Base-by-base conservation (phyloP, 2,329 filamentous ascomycete genomes). In the Talaromyces funiculosus region DNA sequence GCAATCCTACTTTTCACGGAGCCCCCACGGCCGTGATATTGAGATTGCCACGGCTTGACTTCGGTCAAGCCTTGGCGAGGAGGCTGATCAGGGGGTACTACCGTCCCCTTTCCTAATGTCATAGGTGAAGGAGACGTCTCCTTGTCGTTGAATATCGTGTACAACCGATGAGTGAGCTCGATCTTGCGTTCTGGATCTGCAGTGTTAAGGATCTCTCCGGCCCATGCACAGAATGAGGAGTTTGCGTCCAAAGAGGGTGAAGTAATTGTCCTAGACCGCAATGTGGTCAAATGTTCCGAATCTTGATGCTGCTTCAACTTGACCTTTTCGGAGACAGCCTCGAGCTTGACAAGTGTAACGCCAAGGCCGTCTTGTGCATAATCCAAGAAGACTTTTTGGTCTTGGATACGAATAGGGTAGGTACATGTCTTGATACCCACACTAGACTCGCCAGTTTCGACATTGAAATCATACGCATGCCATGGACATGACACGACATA, bases 391-490 rank as follows among this genome's bases (percentile, higher is more conserved):
- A 78, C 72, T 26, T 63, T 65, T 4, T 72, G 75, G 24, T 70
- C 71, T 6, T 67, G 62, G 4, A 78, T 67, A 54, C 72, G 65
- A 43, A 80, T 70, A 1, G 77, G 76, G 55, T 78, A 80, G 1
- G 77, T 80, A 67, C 78, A 80, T 3, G 78, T 72, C 66, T 78
- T 78, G 62, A 80, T 72, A 10, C 78, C 78, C 18, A 78, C 76
- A 62, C 77, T 80, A 6, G 78, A 80, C 67, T 79, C 75, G 58
- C 78, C 78, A 0, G 78, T 80, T 67, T 80, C 77, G 60, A 80
- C 76, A 59, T 80, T 80, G 63, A 80, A 80, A 64, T 80, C 78
- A 64, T 80, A 80, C 2, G 78, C 78, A 66, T 80, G 78, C 78
- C 78, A 80, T 14, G 78, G 78, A 62, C 78, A 80, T 1, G 77